Conservation (phyloP, 305 asterid genomes). For the Fraxinus floribunda region DNA sequence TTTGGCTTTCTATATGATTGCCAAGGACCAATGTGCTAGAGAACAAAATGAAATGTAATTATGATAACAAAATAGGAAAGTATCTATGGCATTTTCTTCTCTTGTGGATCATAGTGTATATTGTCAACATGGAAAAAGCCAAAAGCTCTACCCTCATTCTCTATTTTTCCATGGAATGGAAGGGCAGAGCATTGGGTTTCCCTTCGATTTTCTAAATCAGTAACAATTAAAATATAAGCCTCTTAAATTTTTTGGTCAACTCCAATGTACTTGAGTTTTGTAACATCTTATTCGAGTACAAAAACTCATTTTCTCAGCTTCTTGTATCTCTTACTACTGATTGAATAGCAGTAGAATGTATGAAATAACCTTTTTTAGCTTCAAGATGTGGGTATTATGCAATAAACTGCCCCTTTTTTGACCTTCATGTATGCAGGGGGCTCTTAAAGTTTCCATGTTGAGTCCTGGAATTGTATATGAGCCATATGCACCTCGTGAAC, state of each 20-base stretch:
- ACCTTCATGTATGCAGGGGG: conserved; percentile 52
- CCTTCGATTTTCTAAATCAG: neutral
- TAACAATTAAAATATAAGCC: neutral
- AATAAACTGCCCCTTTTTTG: conserved; percentile 20
- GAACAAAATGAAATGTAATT: neutral
- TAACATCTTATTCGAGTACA: conserved; percentile 5
- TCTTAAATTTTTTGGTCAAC: neutral
- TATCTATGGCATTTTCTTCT: neutral
- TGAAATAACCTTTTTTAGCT: conserved; percentile 2
- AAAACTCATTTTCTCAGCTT: neutral
- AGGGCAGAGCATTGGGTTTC: neutral
- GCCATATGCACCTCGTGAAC: conserved; percentile 77
- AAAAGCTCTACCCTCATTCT: neutral
- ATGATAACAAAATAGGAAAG: neutral
- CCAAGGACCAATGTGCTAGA: neutral
- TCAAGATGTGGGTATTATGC: conserved; percentile 11
- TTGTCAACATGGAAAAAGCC: neutral
- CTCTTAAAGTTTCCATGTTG: conserved; percentile 54
- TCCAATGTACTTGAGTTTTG: neutral
- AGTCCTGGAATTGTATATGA: conserved; percentile 90
- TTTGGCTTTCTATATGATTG: neutral
- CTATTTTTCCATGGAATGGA: neutral
- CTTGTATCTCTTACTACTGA: neutral
- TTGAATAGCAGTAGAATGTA: neutral
- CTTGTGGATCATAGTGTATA: neutral